Evolutionary conservation across 2,329 filamentous ascomycete species (phyloP), one percentile per base, ranked within the genome.

Genomic region (Davidsoniella eucalypti): DNA sequence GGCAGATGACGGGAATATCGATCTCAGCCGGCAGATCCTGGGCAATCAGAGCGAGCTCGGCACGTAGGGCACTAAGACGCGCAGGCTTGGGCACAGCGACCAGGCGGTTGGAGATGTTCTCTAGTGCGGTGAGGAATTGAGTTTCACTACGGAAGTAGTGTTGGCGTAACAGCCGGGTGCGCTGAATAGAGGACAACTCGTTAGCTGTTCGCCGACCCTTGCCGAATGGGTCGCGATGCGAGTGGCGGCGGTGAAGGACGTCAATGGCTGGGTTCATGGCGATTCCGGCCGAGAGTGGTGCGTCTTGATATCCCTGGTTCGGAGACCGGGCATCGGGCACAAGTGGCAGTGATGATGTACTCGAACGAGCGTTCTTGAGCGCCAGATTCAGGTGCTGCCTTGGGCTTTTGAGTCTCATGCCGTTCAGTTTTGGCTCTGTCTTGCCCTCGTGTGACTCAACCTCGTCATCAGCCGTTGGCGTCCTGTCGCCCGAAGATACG

Each of bases 121-220:
- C 84, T 14, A 92, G 70, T 1, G 85, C 85, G 3, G 80, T 83
- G 54, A 92, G 61, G 59, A 92, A 88, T 57, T 86, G 82, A 1
- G 84, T 88, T 63, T 92, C 75, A 54, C 79, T 85, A 49, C 84
- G 73, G 61, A 90, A 92, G 62, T 92, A 92, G 61, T 92, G 85
- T 53, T 87, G 83, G 51, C 84, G 71, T 54, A 92, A 61, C 8
- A 87, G 65, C 45, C 79, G 78, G n/a, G 78, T 73, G 61, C 85
- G 86, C 61, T 88, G 82, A 9, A 69, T 64, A 4, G 67, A 62
- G 1, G 78, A 77, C 59, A 90, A 66, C 18, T 82, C 73, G n/a
- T 70, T 73, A 2, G 79, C 70, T 14, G 68, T 76, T 10, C 78
- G 61, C 4, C 73, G 64, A 4, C 72, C 71, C 56, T 81, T 76